A percentile compares a stretch with the other conserved stretches of the same genome.
Conservation (phyloP, 768 basidiomycete species). For the Punctularia strigosozonata region DNA sequence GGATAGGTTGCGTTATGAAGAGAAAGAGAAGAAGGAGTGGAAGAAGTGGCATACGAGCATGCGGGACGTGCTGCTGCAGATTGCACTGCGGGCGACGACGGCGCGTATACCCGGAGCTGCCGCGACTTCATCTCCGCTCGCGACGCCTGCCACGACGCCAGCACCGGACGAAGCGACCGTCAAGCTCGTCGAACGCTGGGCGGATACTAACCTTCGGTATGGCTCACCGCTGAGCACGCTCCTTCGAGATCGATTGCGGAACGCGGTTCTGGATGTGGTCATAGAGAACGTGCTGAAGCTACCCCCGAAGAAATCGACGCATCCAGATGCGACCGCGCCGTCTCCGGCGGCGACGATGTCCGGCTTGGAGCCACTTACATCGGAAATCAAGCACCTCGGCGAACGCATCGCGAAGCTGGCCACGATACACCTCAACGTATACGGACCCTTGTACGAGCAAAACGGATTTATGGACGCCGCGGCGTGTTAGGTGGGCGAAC, state of each 20-base stretch:
- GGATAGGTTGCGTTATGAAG: slow-evolving; percentile 1
- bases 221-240: slow-evolving; percentile 48
- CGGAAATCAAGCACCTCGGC: slow-evolving; percentile 57
- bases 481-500: background rate
- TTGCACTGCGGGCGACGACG: slow-evolving; percentile 57
- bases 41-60: slow-evolving; percentile 45
- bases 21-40: slow-evolving; percentile 24
- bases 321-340: slow-evolving; percentile 5
- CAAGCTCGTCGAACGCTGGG: slow-evolving; percentile 58
- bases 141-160: slow-evolving; percentile 9
- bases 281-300: slow-evolving; percentile 32
- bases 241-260: slow-evolving; percentile 50
- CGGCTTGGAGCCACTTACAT: slow-evolving; percentile 62
- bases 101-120: slow-evolving; percentile 13
- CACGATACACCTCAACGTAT: slow-evolving; percentile 64
- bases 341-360: background rate
- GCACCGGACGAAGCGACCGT: slow-evolving; percentile 42
- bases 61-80: slow-evolving; percentile 62
- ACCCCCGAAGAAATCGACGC: slow-evolving; percentile 20
- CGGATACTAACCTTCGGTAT: slow-evolving; percentile 50
- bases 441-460: slow-evolving; percentile 66
- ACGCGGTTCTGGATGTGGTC: slow-evolving; percentile 51
- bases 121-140: slow-evolving; percentile 3
- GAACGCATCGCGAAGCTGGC: slow-evolving; percentile 66
- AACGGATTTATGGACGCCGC: slow-evolving; percentile 36